Evolutionary conservation across 2,329 filamentous ascomycete genomes (phyloP), one percentile per base, ranked within the genome.

Genomic region (Sporothrix euskadiensis): DNA sequence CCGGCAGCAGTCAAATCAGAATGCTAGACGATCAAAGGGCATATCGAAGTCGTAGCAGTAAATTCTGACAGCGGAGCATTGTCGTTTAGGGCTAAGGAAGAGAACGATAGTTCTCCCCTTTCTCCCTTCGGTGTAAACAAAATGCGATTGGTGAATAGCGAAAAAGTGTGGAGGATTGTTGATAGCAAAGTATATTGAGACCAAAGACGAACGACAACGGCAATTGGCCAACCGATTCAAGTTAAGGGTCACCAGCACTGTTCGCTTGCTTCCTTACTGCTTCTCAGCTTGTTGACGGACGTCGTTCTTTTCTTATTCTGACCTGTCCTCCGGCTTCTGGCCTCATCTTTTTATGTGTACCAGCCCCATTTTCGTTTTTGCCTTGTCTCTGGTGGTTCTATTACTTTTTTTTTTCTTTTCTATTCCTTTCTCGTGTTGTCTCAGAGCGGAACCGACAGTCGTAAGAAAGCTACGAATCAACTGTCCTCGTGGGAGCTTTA

Each of bases 71-170:
- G n/a, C 39, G 12, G 39, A 47, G 59, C n/a, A 22, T 16, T 5
- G 59, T 44, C 39, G n/a, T 44, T 65, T 30, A 66, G 39, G 39
- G 61, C 61, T 16, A 66, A n/a, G 39, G 26, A 19, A 63, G 22
- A 41, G 19, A 59, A 35, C 26, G 30, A 59, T 32, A 19, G 56
- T 4, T 44, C 52, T 68, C 39, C 59, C 59, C 61, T 66, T 66
- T 26, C 14, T 12, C 44, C 44, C 44, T 49, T 44, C 19, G 10
- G 44, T 26, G 65, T 6, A 22, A n/a, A 19, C 16, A 47, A 35
- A 19, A 68, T 68, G 65, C 44, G 44, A 52, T 68, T 68, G 65
- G 65, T 52, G 65, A 49, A 47, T 68, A 44, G 41, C 52, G 3
- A 26, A 26, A 26, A 49, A 49, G 44, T 49, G 44, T 52, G 41